Evolutionary conservation across 2,329 filamentous ascomycete species (phyloP), one percentile per base, ranked within the genome.

Genomic region (Ophiostoma sp.): DNA sequence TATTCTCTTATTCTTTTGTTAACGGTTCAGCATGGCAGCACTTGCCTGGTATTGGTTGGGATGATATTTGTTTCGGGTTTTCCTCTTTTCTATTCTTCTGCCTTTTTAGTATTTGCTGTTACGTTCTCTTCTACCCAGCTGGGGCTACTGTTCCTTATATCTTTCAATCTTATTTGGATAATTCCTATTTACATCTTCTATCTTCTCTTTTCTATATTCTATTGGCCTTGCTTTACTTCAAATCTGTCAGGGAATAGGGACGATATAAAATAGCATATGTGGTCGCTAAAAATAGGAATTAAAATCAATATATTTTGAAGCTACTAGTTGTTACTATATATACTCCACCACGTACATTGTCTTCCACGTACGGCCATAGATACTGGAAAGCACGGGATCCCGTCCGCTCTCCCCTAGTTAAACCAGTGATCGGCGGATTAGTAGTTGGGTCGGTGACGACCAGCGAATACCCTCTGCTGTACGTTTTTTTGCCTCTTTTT

Each of bases 31-130:
- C 62, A 65, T 39, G 62, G 62, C 57, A 62, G 33, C 57, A 62
- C 57, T 62, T 62, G 57, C 57, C 35, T 65, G 62, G 62, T 65
- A 23, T 39, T 65, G 62, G 62, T 39, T 65, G 62, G 60, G 62
- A 39, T 39, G 62, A 35, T 35, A 20, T 36, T 64, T 36, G 31
- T 36, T 20, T 64, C 33, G 31, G 57, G 3, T 17, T 20, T 17
- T 13, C 10, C n/a, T 23, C 17, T 39, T 65, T 13, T 64, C 20
- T 64, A 13, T 41, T 15, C 3, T 13, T 65, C 8, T 62, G n/a
- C 20, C 52, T 4, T 54, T 54, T n/a, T 23, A 15, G 15, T n/a
- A 52, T 20, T 52, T 6, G 13, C 15, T 1, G 7, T 8, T 36
- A 39, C 20, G 17, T 39, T 36, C 33, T 36, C 33, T 36, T n/a